phyloP scores from a whole-genome alignment of 2,329 filamentous ascomycete genomes.

The Fonsecaea pugnacius region DNA sequence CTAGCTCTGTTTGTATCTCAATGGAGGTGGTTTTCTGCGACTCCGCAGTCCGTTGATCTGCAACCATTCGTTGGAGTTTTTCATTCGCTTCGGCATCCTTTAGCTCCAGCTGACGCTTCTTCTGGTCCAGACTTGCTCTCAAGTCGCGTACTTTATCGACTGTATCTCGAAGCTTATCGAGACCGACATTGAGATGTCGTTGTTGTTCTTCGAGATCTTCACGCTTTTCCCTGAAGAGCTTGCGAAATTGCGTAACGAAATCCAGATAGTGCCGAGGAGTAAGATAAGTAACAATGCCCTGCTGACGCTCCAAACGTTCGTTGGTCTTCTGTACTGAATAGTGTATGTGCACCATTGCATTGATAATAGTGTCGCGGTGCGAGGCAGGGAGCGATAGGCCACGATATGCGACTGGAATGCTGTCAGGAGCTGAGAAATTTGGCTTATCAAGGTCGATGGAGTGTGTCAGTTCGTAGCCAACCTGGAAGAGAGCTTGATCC shows the following conservation, averaged over 20 bases:
- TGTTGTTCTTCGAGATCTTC: constrained; percentile 99
- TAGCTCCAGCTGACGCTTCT: constrained; percentile 88
- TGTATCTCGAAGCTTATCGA: constrained; percentile 95
- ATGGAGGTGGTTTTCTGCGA: constrained; percentile 85
- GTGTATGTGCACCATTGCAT: constrained; percentile 98
- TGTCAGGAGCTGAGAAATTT: constrained; percentile 84
- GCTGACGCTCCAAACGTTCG: constrained; percentile 82
- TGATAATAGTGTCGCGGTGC: constrained; percentile 90
- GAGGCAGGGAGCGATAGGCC: constrained; percentile 81
- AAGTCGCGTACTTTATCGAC: constrained; percentile 96
- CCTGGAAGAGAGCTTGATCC: constrained; percentile 97
- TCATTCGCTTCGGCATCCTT: constrained; percentile 97
- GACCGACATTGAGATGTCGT: constrained; percentile 93
- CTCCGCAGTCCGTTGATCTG: constrained; percentile 92
- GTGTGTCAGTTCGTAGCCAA: constrained; percentile 91
- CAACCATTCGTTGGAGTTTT: constrained; percentile 95
- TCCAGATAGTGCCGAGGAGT: constrained; percentile 97
- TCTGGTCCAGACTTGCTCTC: constrained; percentile 85
- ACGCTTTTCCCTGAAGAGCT: constrained; percentile 95
- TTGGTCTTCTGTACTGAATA: constrained; percentile 94
- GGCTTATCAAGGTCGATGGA: constrained; percentile 92
- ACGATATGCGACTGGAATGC: constrained; percentile 88
- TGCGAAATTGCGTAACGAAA: constrained; percentile 97
- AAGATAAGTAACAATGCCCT: constrained; percentile 88
- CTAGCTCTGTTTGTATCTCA: constrained; percentile 83